phyloP scores from a whole-genome alignment of 352 stramenopile species.

The Phytophthora capsici region DNA sequence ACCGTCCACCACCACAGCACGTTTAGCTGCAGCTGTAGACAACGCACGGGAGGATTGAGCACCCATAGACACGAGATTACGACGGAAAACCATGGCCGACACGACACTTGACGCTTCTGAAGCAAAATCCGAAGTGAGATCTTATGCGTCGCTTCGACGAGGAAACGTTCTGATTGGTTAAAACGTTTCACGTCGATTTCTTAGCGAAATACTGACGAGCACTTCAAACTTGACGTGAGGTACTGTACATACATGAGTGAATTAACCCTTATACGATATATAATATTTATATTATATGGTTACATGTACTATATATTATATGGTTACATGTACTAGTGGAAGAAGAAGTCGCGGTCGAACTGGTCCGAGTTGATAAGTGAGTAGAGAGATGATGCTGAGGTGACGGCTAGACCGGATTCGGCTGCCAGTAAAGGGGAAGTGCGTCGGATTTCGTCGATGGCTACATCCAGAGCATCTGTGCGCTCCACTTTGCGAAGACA shows the following conservation, averaged over 20 bases:
- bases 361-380: constrained; percentile 48
- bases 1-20: constrained; percentile 95
- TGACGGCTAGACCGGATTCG: constrained; percentile 31
- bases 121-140: constrained; percentile 40
- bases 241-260: too few relatives aligned
- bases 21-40: constrained; percentile 49
- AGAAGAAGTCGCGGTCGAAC: constrained; percentile 45
- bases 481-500: constrained; percentile 33
- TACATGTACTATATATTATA: constrained; percentile 1
- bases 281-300: too few relatives aligned
- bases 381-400: constrained; percentile 42
- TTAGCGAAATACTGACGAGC: constrained; percentile 21
- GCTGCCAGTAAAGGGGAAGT: constrained; percentile 34
- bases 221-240: constrained; percentile 10
- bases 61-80: constrained; percentile 20
- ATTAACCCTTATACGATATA: too few relatives aligned
- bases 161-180: constrained; percentile 21
- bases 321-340: constrained; percentile 21
- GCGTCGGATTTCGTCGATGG: constrained; percentile 38
- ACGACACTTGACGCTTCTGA: constrained; percentile 1
- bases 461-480: constrained; percentile 36
- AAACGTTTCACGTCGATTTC: constrained; percentile 24
- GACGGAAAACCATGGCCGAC: constrained; percentile 37
- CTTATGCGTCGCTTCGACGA: constrained; percentile 15
- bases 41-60: constrained; percentile 42